Evolutionary conservation across 108 stramenopile genomes (phyloP).

Genomic region (Skeletonema potamos): DNA sequence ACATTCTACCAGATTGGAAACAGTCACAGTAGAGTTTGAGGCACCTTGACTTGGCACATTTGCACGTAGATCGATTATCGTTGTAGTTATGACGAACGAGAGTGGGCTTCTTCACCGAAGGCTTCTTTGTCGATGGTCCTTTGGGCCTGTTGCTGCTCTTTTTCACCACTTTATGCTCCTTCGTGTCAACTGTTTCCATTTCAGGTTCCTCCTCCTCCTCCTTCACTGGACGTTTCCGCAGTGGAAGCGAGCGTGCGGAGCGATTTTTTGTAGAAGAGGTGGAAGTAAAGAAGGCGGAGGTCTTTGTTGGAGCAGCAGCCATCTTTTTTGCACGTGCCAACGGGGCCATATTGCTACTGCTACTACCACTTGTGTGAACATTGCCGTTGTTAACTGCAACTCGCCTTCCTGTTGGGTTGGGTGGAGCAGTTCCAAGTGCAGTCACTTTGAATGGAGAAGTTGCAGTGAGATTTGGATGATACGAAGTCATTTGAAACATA

Average conservation of each 20-base stretch:
- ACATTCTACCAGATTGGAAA: constrained; percentile 53
- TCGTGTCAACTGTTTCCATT: background rate
- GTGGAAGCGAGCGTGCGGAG: constrained; percentile 24
- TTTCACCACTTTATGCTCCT: background rate
- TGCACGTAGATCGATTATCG: constrained; percentile 22
- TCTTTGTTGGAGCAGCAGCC: background rate
- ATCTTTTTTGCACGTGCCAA: background rate
- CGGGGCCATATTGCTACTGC: background rate
- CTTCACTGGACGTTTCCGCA: constrained; percentile 34
- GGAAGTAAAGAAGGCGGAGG: constrained; percentile 6
- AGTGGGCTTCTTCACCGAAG: constrained; percentile 4
- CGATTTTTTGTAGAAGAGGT: background rate
- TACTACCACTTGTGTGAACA: background rate
- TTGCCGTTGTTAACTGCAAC: background rate
- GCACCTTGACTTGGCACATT: constrained; percentile 32
- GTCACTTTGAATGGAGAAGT: background rate
- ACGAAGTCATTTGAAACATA: constrained; percentile 32
- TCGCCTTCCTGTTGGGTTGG: background rate
- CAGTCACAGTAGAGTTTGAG: constrained; percentile 75
- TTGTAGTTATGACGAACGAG: constrained; percentile 31
- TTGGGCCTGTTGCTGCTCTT: background rate
- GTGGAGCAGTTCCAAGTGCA: constrained; percentile 25
- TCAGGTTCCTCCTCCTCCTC: background rate
- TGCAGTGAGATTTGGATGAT: constrained; percentile 7
- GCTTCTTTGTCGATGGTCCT: background rate